phyloP scores from a whole-genome alignment of 768 basidiomycete species.

The Suillus clintonianus region DNA sequence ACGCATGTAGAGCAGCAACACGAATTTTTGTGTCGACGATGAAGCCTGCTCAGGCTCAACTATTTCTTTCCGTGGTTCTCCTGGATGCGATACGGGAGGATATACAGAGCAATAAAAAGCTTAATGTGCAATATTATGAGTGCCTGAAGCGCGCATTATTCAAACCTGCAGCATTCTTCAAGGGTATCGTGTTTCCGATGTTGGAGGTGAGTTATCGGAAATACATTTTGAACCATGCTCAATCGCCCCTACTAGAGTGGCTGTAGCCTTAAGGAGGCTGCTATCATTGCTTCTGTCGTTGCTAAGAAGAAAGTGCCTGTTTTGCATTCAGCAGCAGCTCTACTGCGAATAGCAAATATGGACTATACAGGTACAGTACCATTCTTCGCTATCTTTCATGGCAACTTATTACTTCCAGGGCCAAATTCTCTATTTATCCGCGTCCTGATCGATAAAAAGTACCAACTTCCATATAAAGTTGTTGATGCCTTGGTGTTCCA shows the following conservation, averaged over 20 bases:
- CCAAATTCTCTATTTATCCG: constrained; percentile 97
- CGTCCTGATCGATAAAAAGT: constrained; percentile 95
- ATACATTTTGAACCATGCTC: constrained; percentile 30
- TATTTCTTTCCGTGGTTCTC: constrained; percentile 90
- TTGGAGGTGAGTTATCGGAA: constrained; percentile 65
- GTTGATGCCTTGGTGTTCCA: constrained; percentile 97
- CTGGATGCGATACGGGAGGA: constrained; percentile 89
- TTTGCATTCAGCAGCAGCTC: constrained; percentile 94
- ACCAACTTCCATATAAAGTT: constrained; percentile 96
- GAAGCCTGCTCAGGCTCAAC: constrained; percentile 91
- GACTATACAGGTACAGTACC: constrained; percentile 77
- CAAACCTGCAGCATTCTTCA: constrained; percentile 98
- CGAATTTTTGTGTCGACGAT: constrained; percentile 95
- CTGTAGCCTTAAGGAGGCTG: constrained; percentile 92
- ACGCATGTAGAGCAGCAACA: constrained; percentile 92
- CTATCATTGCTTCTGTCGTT: constrained; percentile 90
- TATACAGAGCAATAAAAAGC: constrained; percentile 81
- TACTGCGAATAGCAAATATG: constrained; percentile 93
- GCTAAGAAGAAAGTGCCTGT: constrained; percentile 91
- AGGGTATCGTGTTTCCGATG: constrained; percentile 94
- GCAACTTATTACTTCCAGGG: constrained; percentile 40
- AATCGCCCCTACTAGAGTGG: constrained; percentile 47
- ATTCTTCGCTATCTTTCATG: neutral
- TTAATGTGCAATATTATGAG: constrained; percentile 93
- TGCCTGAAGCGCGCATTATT: constrained; percentile 90